These are phyloP conservation scores for Auricularia sp. DNA, from an alignment of 768 basidiomycete genomes.

Conservation along the genomic window DNA sequence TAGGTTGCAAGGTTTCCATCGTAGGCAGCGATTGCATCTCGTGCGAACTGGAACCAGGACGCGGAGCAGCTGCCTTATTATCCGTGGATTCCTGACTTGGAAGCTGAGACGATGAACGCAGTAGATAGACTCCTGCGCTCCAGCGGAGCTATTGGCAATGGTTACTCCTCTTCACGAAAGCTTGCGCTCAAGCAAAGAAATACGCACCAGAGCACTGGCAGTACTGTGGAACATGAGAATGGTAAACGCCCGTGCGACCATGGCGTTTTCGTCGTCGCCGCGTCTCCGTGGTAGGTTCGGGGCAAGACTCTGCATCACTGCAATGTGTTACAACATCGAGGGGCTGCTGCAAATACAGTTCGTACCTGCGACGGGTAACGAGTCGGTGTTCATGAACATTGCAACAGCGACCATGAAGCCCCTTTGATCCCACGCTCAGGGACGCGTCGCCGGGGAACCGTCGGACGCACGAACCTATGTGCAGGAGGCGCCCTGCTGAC, in stretches of 20 bases:
- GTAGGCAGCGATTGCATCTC: slow-evolving; percentile 3
- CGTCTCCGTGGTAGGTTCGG: slow-evolving; percentile 70
- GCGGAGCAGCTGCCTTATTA: neutral
- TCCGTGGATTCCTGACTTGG: neutral
- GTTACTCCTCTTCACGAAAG: no score
- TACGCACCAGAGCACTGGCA: slow-evolving; percentile 16
- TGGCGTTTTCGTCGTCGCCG: slow-evolving; percentile 74
- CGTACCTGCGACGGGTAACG: slow-evolving; percentile 90
- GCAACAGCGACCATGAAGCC: slow-evolving; percentile 71
- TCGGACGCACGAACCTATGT: slow-evolving; percentile 45
- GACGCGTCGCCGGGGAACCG: neutral
- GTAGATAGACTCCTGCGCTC: slow-evolving; percentile 82
- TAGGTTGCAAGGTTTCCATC: neutral
- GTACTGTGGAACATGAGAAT: slow-evolving; percentile 94
- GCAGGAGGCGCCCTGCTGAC: slow-evolving; percentile 58
- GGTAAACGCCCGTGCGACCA: slow-evolving; percentile 83
- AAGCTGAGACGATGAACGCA: slow-evolving; percentile 22
- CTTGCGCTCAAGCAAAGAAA: no score
- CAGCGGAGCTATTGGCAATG: slow-evolving; percentile 58
- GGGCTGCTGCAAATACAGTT: slow-evolving; percentile 14
- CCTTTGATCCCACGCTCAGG: slow-evolving; percentile 25
- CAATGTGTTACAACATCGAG: slow-evolving; percentile 47
- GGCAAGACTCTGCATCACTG: slow-evolving; percentile 79
- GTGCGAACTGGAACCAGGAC: slow-evolving; percentile 7
- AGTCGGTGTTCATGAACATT: slow-evolving; percentile 93